Conservation (phyloP, 441 rosid genomes). For the Euphorbia schlechtendalii region DNA sequence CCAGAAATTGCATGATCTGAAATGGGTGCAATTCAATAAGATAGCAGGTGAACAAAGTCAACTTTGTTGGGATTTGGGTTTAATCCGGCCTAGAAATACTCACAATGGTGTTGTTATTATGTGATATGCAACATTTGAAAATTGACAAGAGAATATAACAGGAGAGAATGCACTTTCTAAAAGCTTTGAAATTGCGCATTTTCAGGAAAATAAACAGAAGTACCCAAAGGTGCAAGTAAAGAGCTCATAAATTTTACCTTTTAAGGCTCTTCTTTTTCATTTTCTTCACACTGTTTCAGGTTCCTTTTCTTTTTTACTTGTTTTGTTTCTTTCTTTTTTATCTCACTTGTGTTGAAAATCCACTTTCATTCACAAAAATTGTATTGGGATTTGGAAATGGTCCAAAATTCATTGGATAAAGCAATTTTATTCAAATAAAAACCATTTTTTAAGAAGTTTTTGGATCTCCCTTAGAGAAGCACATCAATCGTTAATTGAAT, state of each 20-base stretch:
- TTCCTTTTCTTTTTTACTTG: background rate
- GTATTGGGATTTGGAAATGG: background rate
- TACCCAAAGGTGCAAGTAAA: constrained; percentile 17
- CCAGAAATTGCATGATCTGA: constrained; percentile 12
- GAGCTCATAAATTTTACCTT: constrained; percentile 6
- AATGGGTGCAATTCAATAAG: background rate
- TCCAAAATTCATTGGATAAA: background rate
- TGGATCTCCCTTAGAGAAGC: too few species aligned
- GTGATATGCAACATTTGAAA: background rate
- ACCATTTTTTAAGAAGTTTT: too few species aligned
- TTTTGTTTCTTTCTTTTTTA: background rate
- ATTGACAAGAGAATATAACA: background rate
- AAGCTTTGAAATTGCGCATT: constrained; percentile 28
- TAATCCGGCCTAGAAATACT: too few species aligned
- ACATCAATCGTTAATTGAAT: too few species aligned
- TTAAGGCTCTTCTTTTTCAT: constrained; percentile 9
- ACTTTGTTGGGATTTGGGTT: constrained; percentile 22
- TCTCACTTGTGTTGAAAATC: background rate
- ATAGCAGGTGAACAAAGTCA: background rate
- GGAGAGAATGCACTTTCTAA: constrained; percentile 12
- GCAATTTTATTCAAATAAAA: background rate
- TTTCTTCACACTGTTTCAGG: constrained; percentile 22
- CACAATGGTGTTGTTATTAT: background rate
- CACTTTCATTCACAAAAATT: constrained; percentile 3
- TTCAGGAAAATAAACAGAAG: constrained; percentile 18